Percentiles rank a stretch among this genome's conserved stretches.
Evolutionary conservation across 2,329 filamentous ascomycete genomes (phyloP).

Genomic region (Sporothrix mexicana): DNA sequence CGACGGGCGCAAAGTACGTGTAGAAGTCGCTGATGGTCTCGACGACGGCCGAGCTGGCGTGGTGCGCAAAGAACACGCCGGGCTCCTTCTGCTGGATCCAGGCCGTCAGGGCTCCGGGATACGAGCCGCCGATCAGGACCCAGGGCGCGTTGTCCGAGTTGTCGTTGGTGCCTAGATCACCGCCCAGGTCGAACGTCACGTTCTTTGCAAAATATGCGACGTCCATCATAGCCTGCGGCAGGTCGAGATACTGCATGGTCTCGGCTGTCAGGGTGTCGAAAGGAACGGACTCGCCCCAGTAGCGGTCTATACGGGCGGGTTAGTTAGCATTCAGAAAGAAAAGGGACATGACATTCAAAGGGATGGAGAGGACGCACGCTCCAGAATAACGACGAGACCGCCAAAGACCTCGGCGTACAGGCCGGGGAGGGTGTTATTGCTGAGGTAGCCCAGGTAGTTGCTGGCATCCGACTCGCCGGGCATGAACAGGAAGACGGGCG

Average conservation of each 20-base stretch:
- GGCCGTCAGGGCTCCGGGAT: slow-evolving; percentile 59
- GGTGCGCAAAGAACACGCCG: slow-evolving; percentile 63
- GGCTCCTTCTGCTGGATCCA: slow-evolving; percentile 58
- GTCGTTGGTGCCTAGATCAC: slow-evolving; percentile 44
- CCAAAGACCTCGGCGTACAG: slow-evolving; percentile 48
- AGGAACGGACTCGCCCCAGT: slow-evolving; percentile 50
- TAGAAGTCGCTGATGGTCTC: slow-evolving; percentile 59
- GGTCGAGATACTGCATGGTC: slow-evolving; percentile 49
- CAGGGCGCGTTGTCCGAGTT: slow-evolving; percentile 58
- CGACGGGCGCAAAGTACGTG: slow-evolving; percentile 60
- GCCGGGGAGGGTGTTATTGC: slow-evolving; percentile 46
- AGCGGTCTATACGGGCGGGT: slow-evolving; percentile 42
- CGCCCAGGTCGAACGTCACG: slow-evolving; percentile 58
- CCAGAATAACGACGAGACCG: slow-evolving; percentile 49
- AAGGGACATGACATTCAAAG: not conserved
- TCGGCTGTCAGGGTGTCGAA: slow-evolving; percentile 46
- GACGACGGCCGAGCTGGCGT: slow-evolving; percentile 60
- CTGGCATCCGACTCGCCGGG: slow-evolving; percentile 45
- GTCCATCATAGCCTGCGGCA: slow-evolving; percentile 51
- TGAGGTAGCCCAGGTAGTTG: slow-evolving; percentile 41
- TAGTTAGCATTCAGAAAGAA: not conserved
- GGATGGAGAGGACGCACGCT: slow-evolving; percentile 40
- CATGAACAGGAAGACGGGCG: slow-evolving; percentile 50
- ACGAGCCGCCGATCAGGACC: slow-evolving; percentile 61
- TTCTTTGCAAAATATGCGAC: slow-evolving; percentile 51